Conservation (phyloP, 495 filamentous ascomycete species). For the Bacidia rubella region DNA sequence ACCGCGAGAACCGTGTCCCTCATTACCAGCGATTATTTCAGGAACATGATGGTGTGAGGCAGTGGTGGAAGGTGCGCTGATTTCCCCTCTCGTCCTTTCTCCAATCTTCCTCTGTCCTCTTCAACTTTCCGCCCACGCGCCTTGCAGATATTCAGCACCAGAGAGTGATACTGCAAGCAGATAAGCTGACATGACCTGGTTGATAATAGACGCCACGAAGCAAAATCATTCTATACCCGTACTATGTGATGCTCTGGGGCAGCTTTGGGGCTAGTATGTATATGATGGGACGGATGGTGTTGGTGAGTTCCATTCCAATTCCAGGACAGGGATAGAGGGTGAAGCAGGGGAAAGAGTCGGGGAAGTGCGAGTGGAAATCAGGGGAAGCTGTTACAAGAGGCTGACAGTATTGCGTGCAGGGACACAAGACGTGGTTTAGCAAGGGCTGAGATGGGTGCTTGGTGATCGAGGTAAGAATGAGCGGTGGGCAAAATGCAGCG, state of each 20-base stretch:
- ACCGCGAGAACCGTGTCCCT: constrained; percentile 77
- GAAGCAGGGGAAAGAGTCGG: neutral
- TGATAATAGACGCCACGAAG: constrained; percentile 44
- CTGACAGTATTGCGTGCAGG: constrained; percentile 28
- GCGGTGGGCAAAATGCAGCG: neutral
- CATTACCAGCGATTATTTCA: constrained; percentile 76
- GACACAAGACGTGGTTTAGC: constrained; percentile 82
- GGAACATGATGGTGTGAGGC: constrained; percentile 61
- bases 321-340: neutral
- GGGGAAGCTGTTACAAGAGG: no score
- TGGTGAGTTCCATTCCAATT: constrained; percentile 12
- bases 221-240: constrained; percentile 55
- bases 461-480: neutral
- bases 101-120: neutral
- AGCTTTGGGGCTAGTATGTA: constrained; percentile 42
- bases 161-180: neutral
- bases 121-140: neutral
- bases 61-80: constrained; percentile 74
- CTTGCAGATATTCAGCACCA: no score
- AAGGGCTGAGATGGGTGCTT: constrained; percentile 31
- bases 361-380: no score
- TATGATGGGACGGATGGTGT: constrained; percentile 39
- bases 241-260: constrained; percentile 57
- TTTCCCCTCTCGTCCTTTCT: constrained; percentile 2
- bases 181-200: neutral